phyloP scores from a whole-genome alignment of 2,329 filamentous ascomycete species.

The Exophiala xenobiotica region DNA sequence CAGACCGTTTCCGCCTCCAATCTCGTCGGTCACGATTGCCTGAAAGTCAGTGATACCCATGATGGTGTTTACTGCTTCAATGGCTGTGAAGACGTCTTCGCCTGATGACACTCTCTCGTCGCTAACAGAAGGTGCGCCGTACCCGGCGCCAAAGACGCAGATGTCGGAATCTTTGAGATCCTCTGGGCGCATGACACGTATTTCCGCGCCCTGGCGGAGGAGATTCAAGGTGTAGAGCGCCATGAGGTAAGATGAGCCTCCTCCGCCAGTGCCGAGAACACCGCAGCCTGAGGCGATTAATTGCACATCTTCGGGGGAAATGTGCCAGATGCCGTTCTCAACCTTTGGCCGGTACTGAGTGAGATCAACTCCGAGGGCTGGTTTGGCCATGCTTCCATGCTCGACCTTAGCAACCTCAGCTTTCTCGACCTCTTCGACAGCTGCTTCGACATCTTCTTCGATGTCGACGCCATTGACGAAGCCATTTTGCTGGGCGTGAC shows the following conservation, averaged over 20 bases:
- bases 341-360: constrained; percentile 37
- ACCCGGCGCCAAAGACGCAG: constrained; percentile 48
- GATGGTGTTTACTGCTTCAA: constrained; percentile 41
- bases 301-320: constrained; percentile 39
- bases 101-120: constrained; percentile 33
- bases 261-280: constrained; percentile 42
- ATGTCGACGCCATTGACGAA: constrained; percentile 28
- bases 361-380: constrained; percentile 31
- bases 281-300: constrained; percentile 41
- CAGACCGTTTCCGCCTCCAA: constrained; percentile 42
- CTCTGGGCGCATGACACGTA: constrained; percentile 44
- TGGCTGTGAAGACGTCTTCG: constrained; percentile 30
- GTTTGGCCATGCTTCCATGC: constrained; percentile 12
- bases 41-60: constrained; percentile 38
- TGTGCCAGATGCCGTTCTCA: constrained; percentile 36
- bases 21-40: constrained; percentile 38
- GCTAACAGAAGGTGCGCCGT: constrained; percentile 40
- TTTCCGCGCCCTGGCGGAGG: constrained; percentile 37
- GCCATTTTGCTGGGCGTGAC: constrained; percentile 28
- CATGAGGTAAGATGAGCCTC: constrained; percentile 46
- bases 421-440: constrained; percentile 26
- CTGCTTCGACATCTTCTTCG: constrained; percentile 29
- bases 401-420: constrained; percentile 13
- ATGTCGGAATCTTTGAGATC: constrained; percentile 41
- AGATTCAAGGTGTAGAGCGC: constrained; percentile 46